Evolutionary conservation across 2,329 filamentous ascomycete genomes (phyloP), one percentile per base, ranked within the genome.

Genomic region (Allantophomopsis cytisporea): DNA sequence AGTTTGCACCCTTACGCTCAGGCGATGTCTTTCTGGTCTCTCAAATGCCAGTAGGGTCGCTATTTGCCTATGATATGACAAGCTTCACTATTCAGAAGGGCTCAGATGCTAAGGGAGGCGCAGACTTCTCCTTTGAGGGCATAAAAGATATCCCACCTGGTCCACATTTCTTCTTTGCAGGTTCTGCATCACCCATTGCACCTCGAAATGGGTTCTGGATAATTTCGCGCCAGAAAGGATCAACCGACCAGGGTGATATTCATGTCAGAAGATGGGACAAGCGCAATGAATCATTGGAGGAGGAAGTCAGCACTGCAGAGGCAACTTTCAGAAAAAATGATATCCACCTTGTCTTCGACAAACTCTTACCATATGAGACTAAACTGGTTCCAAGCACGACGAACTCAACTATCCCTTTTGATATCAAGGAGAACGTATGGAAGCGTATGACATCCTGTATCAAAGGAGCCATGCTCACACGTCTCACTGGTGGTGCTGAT

Each of bases 151-250:
- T 80, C 18, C 71, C 73, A 0, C 50, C 60, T 0, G 76, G 76
- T 0, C 53, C 67, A 12, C 76, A 80, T 50, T 69, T 80, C 42
- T 60, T 78, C 41, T 80, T 73, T 73, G 64, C 69, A 20, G 62
- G 73, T 2, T 62, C 70, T 16, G 61, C 64, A 0, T 59, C 60
- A 2, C 60, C 61, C 14, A 59, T 64, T 14, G 69, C 70, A 2
- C 55, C 64, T 21, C 65, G 75, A 3, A 69, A 62, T 40, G 76
- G 72, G 5, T 75, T 69, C 50, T 80, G 74, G 73, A 60, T 78
- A 40, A 54, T 55, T 40, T 47, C 47, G 12, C 37, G 42, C 12
- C 50, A 51, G 36, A 44, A 46, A 23, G 38, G 37, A n/a, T 44
- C 45, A 10, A 35, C 43, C 23, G 51, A 56, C 12, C 51, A 41